phyloP scores from a whole-genome alignment of 1,284 basidiomycete genomes.

The Fomes fomentarius region DNA sequence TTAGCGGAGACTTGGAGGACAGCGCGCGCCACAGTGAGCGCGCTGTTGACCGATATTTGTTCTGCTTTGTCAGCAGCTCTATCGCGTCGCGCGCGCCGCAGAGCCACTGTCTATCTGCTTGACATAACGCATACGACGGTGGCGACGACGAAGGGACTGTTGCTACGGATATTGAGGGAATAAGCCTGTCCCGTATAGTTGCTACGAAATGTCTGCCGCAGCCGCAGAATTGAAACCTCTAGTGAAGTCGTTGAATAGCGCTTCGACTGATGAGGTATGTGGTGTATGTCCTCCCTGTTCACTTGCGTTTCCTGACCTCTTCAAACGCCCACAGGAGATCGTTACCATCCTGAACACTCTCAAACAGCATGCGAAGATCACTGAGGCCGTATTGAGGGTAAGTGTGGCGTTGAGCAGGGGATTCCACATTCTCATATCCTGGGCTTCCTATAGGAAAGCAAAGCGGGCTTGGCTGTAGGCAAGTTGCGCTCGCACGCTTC shows the following conservation, averaged over 20 bases:
- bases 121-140: constrained; percentile 17
- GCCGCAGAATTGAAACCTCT: constrained; percentile 74
- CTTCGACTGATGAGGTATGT: constrained; percentile 65
- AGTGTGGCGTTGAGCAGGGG: constrained; percentile 10
- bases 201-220: constrained; percentile 31
- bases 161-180: constrained; percentile 1
- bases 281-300: constrained; percentile 41
- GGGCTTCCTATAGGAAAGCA: constrained; percentile 68
- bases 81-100: constrained; percentile 5
- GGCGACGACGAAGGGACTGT: constrained; percentile 8
- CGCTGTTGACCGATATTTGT: constrained; percentile 20
- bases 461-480: constrained; percentile 90
- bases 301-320: constrained; percentile 37
- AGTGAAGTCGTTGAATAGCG: constrained; percentile 75
- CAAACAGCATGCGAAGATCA: constrained; percentile 81
- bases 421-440: constrained; percentile 1
- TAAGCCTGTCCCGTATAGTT: constrained; percentile 7
- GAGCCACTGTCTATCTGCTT: constrained; percentile 7
- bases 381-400: constrained; percentile 88
- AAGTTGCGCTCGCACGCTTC: constrained; percentile 81
- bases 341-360: constrained; percentile 71
- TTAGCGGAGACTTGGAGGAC: constrained; percentile 12
- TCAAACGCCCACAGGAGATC: constrained; percentile 60
- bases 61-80: constrained; percentile 17
- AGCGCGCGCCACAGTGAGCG: constrained; percentile 18